Percentiles rank a stretch among this genome's conserved stretches.
These are phyloP conservation scores for Exophiala sp. DNA, from an alignment of 2,329 filamentous ascomycete species.

Conservation along the genomic window DNA sequence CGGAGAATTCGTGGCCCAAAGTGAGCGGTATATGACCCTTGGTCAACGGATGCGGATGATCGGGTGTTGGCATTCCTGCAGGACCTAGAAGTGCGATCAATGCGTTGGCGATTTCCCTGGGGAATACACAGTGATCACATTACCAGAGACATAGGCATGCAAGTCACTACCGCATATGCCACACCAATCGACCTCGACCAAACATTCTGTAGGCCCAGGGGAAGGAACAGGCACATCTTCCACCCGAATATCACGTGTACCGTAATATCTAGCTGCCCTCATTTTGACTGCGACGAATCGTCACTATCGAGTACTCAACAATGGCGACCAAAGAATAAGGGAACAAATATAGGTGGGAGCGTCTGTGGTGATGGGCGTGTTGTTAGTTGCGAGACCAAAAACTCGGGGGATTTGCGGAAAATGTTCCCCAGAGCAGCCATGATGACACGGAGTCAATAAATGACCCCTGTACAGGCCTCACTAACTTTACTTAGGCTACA, in stretches of 20 bases:
- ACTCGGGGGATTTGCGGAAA: no score
- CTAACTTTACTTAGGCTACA: no score
- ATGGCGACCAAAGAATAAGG: no score
- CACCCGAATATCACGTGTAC: conserved; percentile 40
- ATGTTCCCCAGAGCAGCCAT: no score
- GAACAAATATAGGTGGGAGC: no score
- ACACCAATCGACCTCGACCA: conserved; percentile 30
- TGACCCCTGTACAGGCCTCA: no score
- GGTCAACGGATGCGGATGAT: conserved; percentile 52
- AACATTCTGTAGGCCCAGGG: conserved; percentile 39
- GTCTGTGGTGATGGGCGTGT: no score
- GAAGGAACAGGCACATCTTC: conserved; percentile 42
- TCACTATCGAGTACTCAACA: no score
- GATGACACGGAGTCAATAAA: no score
- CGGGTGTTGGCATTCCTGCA: conserved; percentile 41
- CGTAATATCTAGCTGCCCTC: conserved; percentile 46
- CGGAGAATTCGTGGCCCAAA: conserved; percentile 53
- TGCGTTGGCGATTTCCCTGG: background rate
- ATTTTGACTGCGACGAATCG: no score
- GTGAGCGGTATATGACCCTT: conserved; percentile 48
- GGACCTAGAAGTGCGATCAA: conserved; percentile 33
- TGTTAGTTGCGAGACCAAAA: no score
- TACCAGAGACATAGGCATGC: conserved; percentile 43
- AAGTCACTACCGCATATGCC: conserved; percentile 34
- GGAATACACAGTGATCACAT: background rate